These are phyloP conservation scores for Nakataea oryzae DNA, from an alignment of 2,329 filamentous ascomycete species.

Conservation along the genomic window DNA sequence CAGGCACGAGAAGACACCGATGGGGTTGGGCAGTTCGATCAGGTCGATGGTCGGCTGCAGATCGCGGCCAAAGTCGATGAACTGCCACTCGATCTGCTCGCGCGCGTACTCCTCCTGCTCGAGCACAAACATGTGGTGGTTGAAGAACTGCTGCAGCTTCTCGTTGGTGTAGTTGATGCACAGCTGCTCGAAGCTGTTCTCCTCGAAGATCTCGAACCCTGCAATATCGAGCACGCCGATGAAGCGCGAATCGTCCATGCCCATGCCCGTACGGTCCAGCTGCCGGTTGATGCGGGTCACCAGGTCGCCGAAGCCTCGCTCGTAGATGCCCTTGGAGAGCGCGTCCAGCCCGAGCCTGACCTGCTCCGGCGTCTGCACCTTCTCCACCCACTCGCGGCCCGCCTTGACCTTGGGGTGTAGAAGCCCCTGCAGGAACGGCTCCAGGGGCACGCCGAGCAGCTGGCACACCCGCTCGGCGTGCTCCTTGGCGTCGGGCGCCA, in stretches of 20 bases:
- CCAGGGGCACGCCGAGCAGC: constrained; percentile 72
- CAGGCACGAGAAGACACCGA: constrained; percentile 96
- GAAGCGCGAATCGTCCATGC: constrained; percentile 82
- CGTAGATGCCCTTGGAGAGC: constrained; percentile 93
- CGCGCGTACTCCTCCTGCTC: constrained; percentile 97
- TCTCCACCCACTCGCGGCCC: constrained; percentile 95
- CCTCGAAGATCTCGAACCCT: constrained; percentile 96
- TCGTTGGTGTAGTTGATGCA: constrained; percentile 99
- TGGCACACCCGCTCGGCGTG: constrained; percentile 72
- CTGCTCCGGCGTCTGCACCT: constrained; percentile 94
- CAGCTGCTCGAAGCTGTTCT: constrained; percentile 96
- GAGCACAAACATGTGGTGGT: constrained; percentile 99
- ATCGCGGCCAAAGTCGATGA: constrained; percentile 97
- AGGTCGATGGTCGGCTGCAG: constrained; percentile 95
- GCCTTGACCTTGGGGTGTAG: constrained; percentile 92
- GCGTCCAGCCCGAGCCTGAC: constrained; percentile 85
- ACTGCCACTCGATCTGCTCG: constrained; percentile 98
- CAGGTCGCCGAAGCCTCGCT: constrained; percentile 87
- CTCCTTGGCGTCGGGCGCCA: constrained; percentile 63
- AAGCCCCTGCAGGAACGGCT: constrained; percentile 79
- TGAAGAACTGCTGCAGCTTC: constrained; percentile 98
- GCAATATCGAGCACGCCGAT: constrained; percentile 98
- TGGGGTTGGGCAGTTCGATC: constrained; percentile 91
- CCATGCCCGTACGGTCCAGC: constrained; percentile 74
- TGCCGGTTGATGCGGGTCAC: constrained; percentile 87